phyloP scores from a whole-genome alignment of 129 eudicot genomes.

The Flaveria ramosissima region DNA sequence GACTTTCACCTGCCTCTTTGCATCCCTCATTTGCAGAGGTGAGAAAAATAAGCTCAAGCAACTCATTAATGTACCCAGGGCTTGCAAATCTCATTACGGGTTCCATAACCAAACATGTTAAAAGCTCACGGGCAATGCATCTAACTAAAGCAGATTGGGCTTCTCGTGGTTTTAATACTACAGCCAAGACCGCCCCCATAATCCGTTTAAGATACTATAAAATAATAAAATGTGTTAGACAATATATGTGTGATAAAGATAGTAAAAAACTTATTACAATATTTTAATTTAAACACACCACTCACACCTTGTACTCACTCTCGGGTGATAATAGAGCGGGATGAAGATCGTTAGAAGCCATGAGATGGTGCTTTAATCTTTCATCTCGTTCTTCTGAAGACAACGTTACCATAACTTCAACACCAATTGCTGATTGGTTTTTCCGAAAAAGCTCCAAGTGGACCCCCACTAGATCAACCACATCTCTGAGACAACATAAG shows the following conservation, averaged over 20 bases:
- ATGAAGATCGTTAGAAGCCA: conserved; percentile 86
- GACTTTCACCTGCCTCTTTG: conserved; percentile 41
- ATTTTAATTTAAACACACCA: conserved; percentile 41
- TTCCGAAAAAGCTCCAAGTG: conserved; percentile 86
- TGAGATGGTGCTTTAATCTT: conserved; percentile 87
- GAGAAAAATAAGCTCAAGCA: conserved; percentile 68
- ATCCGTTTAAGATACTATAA: conserved; percentile 78
- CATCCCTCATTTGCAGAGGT: conserved; percentile 47
- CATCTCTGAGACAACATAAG: conserved; percentile 55
- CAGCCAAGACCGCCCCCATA: conserved; percentile 72
- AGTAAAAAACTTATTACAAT: neutral
- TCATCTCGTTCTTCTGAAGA: conserved; percentile 98
- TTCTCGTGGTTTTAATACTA: conserved; percentile 81
- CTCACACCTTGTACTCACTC: conserved; percentile 99
- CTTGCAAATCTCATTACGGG: conserved; percentile 90
- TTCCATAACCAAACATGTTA: conserved; percentile 88
- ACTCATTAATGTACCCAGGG: conserved; percentile 84
- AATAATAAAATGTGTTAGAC: conserved; percentile 29
- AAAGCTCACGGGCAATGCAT: conserved; percentile 85
- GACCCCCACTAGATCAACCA: conserved; percentile 79
- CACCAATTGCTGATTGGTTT: conserved; percentile 88
- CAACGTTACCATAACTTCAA: conserved; percentile 89
- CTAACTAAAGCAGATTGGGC: conserved; percentile 88
- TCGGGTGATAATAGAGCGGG: conserved; percentile 94
- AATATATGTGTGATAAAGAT: conserved; percentile 16